A percentile compares a stretch with the other conserved stretches of the same genome.
phyloP scores from a whole-genome alignment of 192 early-diverging fungal genomes.

The Coemansia sp. region DNA sequence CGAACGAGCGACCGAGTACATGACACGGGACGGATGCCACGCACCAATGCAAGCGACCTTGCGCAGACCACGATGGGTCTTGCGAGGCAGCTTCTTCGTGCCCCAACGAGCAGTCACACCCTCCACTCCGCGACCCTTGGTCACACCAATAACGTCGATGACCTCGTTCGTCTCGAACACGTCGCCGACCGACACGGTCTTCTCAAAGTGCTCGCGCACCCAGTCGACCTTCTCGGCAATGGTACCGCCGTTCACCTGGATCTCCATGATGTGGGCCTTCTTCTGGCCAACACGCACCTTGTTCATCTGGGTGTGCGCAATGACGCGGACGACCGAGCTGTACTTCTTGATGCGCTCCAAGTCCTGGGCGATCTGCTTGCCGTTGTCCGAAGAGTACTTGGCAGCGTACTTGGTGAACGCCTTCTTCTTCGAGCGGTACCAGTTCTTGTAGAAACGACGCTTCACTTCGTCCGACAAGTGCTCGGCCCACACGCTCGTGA shows the following conservation, averaged over 20 bases:
- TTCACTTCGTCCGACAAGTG: slow-evolving; percentile 95
- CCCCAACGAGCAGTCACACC: slow-evolving; percentile 99
- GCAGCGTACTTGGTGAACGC: slow-evolving; percentile 99
- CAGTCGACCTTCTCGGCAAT: slow-evolving; percentile 97
- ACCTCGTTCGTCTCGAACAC: slow-evolving; percentile 99
- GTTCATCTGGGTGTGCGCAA: slow-evolving; percentile 96
- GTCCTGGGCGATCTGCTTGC: slow-evolving; percentile 86
- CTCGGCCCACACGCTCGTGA: slow-evolving; percentile 99
- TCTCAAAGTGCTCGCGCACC: slow-evolving; percentile 97
- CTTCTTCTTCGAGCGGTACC: slow-evolving; percentile 99
- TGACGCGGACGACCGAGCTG: slow-evolving; percentile 95
- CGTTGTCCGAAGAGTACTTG: slow-evolving; percentile 86
- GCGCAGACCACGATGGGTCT: slow-evolving; percentile 99
- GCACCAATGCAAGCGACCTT: slow-evolving; percentile 99
- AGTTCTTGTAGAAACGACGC: slow-evolving; percentile 99
- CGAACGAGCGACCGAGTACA: slow-evolving; percentile 98
- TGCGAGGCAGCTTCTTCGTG: slow-evolving; percentile 99
- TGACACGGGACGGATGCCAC: slow-evolving; percentile 95
- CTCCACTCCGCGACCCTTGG: slow-evolving; percentile 99
- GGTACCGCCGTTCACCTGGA: slow-evolving; percentile 98
- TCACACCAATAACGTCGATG: slow-evolving; percentile 97
- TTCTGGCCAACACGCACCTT: slow-evolving; percentile 96
- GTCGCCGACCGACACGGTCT: slow-evolving; percentile 81
- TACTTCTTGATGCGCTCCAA: slow-evolving; percentile 99
- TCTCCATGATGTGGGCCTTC: slow-evolving; percentile 99